Percentiles rank a stretch among this genome's conserved stretches.
Conservation (phyloP, 768 basidiomycete genomes). For the Amanita pseudoporphyria region DNA sequence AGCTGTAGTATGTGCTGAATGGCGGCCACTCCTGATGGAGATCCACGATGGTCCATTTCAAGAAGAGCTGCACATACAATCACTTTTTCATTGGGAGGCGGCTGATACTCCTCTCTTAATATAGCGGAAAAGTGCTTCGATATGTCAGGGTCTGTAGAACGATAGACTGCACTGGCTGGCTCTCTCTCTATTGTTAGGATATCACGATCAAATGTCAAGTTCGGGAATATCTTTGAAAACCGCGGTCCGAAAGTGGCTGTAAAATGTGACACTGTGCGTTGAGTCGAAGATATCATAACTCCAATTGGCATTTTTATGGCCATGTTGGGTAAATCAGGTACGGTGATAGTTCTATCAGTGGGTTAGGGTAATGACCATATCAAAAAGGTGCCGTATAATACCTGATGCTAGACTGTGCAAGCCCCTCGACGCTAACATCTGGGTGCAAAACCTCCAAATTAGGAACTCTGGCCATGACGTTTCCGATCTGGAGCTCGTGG, state of each 20-base stretch:
- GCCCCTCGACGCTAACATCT: conserved; percentile 31
- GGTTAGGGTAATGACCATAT: background rate
- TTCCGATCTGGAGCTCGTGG: conserved; percentile 43
- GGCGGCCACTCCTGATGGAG: conserved; percentile 32
- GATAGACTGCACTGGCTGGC: conserved; percentile 38
- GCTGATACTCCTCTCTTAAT: conserved; percentile 33
- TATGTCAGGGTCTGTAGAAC: conserved; percentile 29
- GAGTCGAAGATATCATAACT: conserved; percentile 46
- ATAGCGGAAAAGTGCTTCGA: conserved; percentile 47
- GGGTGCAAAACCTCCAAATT: conserved; percentile 31
- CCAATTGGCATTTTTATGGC: conserved; percentile 45
- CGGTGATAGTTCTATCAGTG: conserved; percentile 31
- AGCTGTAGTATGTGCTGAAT: conserved; percentile 37
- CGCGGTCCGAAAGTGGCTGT: conserved; percentile 49
- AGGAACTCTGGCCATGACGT: conserved; percentile 32
- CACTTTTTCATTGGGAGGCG: conserved; percentile 29
- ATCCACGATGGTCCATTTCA: conserved; percentile 38
- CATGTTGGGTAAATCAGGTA: conserved; percentile 34
- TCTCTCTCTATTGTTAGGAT: conserved; percentile 39
- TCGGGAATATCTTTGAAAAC: conserved; percentile 43
- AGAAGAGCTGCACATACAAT: conserved; percentile 43
- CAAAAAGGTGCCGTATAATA: conserved; percentile 13
- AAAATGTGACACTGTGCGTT: conserved; percentile 51
- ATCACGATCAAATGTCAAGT: conserved; percentile 30
- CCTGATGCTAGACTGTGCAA: conserved; percentile 48